phyloP scores from a whole-genome alignment of 768 basidiomycete genomes.

The Calocybe indica region DNA sequence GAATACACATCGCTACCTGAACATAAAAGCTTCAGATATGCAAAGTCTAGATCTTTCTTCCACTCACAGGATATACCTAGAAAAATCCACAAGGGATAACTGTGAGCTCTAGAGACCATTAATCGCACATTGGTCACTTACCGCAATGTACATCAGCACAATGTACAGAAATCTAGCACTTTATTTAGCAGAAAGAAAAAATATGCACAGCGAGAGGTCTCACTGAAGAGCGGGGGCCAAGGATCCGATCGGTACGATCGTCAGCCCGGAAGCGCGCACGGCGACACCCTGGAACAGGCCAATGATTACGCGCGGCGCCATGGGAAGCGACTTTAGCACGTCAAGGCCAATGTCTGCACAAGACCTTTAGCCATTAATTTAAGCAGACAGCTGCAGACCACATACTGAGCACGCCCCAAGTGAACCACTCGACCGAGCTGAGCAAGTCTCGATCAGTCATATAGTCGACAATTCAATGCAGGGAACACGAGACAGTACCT shows the following conservation, averaged over 20 bases:
- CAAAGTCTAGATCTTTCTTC: neutral
- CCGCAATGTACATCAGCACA: slow-evolving; percentile 73
- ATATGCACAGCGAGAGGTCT: slow-evolving; percentile 12
- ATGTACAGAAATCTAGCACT: slow-evolving; percentile 55
- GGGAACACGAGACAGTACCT: slow-evolving; percentile 33
- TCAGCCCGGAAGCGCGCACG: slow-evolving; percentile 46
- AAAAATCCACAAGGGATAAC: neutral
- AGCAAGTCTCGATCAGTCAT: neutral
- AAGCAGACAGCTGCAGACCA: neutral
- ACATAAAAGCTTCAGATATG: neutral
- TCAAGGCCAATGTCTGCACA: slow-evolving; percentile 33
- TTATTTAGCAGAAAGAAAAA: neutral
- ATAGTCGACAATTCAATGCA: neutral
- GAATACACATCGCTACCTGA: slow-evolving; percentile 56
- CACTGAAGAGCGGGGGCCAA: slow-evolving; percentile 70
- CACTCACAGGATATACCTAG: slow-evolving; percentile 37
- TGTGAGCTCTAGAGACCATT: no score
- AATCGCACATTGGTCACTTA: slow-evolving; percentile 19
- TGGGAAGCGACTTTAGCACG: slow-evolving; percentile 29
- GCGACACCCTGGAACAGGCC: slow-evolving; percentile 53
- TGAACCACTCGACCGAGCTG: slow-evolving; percentile 63
- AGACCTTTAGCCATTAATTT: neutral
- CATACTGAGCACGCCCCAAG: slow-evolving; percentile 59
- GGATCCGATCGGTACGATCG: slow-evolving; percentile 38
- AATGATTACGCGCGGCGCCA: slow-evolving; percentile 31